These are phyloP conservation scores for Alternaria sp. DNA, from an alignment of 2,329 filamentous ascomycete species.

Conservation along the genomic window DNA sequence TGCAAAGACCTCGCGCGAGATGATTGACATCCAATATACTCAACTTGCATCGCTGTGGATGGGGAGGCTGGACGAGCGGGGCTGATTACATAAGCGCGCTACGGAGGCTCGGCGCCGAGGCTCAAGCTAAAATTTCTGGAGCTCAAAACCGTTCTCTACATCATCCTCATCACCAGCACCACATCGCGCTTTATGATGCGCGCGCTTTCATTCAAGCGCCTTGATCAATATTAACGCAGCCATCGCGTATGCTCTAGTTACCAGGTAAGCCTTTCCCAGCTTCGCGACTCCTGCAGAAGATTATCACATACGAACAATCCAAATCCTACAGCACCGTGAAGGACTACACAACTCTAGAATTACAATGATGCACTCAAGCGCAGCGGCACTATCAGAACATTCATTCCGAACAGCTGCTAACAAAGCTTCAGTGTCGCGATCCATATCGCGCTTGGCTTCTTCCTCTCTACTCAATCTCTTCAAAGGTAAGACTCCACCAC, in stretches of 20 bases:
- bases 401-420: conserved; percentile 22
- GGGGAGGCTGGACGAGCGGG: not conserved
- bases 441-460: not conserved
- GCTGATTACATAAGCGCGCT: conserved; percentile 24
- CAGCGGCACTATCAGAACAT: not conserved
- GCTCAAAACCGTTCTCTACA: conserved; percentile 18
- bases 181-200: conserved; percentile 23
- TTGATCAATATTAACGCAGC: conserved; percentile 21
- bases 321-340: conserved; percentile 63
- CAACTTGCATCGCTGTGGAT: not conserved
- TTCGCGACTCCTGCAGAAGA: conserved; percentile 48
- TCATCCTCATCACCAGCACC: conserved; percentile 15
- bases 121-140: conserved; percentile 33
- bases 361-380: conserved; percentile 57
- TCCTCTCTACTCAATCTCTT: not conserved
- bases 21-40: not conserved
- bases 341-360: conserved; percentile 62
- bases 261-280: conserved; percentile 22
- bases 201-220: conserved; percentile 11
- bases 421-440: conserved; percentile 13
- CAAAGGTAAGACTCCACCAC: conserved; percentile 51
- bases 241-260: conserved; percentile 4
- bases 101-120: conserved; percentile 25
- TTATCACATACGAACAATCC: conserved; percentile 60
- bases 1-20: not conserved